These are phyloP conservation scores for Kwoniella mangroviensis DNA, from an alignment of 768 basidiomycete genomes.

Conservation along the genomic window DNA sequence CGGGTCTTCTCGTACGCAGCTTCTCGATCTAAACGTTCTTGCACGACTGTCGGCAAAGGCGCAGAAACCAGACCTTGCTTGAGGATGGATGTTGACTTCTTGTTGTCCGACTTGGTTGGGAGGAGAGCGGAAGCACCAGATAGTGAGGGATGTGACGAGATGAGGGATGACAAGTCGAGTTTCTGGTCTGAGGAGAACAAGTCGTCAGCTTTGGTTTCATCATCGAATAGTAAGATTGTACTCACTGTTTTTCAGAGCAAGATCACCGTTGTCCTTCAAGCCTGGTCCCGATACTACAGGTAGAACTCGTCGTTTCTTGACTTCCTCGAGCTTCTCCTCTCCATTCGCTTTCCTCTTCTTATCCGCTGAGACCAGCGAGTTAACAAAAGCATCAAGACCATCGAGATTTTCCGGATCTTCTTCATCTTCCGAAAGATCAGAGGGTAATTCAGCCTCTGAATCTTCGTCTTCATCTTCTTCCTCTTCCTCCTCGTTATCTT, in stretches of 20 bases:
- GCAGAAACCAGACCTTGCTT: conserved; percentile 73
- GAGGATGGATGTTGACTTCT: conserved; percentile 61
- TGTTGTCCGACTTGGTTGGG: conserved; percentile 70
- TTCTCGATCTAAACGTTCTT: conserved; percentile 87
- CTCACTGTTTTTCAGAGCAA: conserved; percentile 60
- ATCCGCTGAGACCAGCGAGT: conserved; percentile 66
- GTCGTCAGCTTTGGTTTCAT: not conserved
- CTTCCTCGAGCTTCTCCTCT: conserved; percentile 60
- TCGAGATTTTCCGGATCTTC: conserved; percentile 62
- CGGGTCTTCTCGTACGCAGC: conserved; percentile 95
- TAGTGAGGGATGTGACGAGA: conserved; percentile 71
- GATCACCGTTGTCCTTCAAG: conserved; percentile 70
- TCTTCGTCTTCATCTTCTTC: conserved; percentile 54
- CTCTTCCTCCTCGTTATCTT: conserved; percentile 58
- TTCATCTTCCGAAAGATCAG: conserved; percentile 59
- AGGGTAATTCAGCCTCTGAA: conserved; percentile 60
- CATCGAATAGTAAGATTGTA: not conserved
- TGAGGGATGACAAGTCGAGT: conserved; percentile 60
- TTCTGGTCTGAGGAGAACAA: conserved; percentile 47
- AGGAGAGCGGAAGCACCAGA: conserved; percentile 65
- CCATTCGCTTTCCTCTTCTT: conserved; percentile 74
- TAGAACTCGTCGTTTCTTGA: conserved; percentile 65
- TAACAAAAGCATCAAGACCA: conserved; percentile 73
- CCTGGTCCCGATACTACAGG: conserved; percentile 72
- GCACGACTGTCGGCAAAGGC: conserved; percentile 81